Percentiles rank a stretch among this genome's conserved stretches.
phyloP scores from a whole-genome alignment of 2,329 filamentous ascomycete species.

The Exophiala dermatitidis region DNA sequence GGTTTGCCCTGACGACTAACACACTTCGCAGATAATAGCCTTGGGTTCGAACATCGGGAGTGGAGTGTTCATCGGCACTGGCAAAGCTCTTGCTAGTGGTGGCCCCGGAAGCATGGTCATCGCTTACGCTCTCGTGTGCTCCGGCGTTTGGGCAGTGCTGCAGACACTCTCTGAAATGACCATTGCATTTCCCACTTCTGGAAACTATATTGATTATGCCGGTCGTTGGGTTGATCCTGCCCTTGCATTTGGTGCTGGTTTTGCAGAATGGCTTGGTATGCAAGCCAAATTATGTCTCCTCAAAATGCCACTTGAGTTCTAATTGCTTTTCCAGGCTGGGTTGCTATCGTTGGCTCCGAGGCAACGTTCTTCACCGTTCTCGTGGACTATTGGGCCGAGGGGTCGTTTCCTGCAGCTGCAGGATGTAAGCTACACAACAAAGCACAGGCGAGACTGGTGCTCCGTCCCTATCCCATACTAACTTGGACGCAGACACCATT shows the following conservation, averaged over 20 bases:
- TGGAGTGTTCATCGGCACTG: conserved; percentile 34
- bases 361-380: conserved; percentile 27
- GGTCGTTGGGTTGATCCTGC: conserved; percentile 37
- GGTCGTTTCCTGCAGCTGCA: conserved; percentile 9
- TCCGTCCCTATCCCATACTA: no score
- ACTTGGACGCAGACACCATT: conserved; percentile 22
- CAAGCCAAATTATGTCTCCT: background rate
- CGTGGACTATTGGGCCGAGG: conserved; percentile 26
- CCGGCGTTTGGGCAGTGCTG: conserved; percentile 32
- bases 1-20: background rate
- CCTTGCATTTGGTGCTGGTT: conserved; percentile 35
- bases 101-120: conserved; percentile 32
- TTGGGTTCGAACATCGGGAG: conserved; percentile 31
- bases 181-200: conserved; percentile 34
- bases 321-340: conserved; percentile 15
- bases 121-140: conserved; percentile 30
- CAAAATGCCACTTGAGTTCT: background rate
- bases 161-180: conserved; percentile 34
- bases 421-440: conserved; percentile 7
- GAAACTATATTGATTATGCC: conserved; percentile 36
- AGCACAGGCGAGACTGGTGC: background rate
- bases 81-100: conserved; percentile 27
- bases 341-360: conserved; percentile 25
- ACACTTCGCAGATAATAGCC: conserved; percentile 9
- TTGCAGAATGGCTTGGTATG: conserved; percentile 17